Evolutionary conservation across 768 basidiomycete genomes (phyloP).

Genomic region (Psilocybe tampanensis): DNA sequence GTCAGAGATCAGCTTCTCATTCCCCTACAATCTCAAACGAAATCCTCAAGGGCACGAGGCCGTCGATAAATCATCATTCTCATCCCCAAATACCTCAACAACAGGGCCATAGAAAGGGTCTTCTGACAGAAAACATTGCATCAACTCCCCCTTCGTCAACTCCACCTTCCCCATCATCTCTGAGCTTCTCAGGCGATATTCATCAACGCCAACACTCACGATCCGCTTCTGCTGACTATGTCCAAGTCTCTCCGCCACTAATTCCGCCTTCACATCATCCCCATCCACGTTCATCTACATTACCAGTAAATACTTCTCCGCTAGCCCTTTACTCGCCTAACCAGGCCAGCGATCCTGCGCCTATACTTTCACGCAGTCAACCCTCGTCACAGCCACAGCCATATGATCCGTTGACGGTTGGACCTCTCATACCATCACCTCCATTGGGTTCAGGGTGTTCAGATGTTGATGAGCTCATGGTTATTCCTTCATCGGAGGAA

Average conservation of each 20-base stretch:
- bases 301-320: background rate
- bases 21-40: conserved; percentile 1
- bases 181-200: background rate
- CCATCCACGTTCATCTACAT: background rate
- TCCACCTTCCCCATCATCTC: conserved; percentile 13
- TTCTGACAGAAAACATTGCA: conserved; percentile 9
- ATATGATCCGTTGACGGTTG: background rate
- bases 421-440: conserved; percentile 4
- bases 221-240: background rate
- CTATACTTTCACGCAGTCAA: conserved; percentile 13
- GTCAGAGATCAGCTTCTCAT: conserved; percentile 10
- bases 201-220: background rate
- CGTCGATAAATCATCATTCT: background rate
- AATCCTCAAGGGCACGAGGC: background rate
- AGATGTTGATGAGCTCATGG: conserved; percentile 49
- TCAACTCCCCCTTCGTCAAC: conserved; percentile 6
- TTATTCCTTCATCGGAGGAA: conserved; percentile 40
- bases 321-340: background rate
- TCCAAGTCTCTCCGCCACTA: background rate
- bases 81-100: background rate
- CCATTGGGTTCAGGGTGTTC: conserved; percentile 21
- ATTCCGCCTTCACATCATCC: background rate
- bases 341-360: background rate
- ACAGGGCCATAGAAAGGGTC: background rate
- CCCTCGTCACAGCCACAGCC: conserved; percentile 3